Evolutionary conservation across 768 basidiomycete species (phyloP), one percentile per base, ranked within the genome.

Genomic region (Pholiota microspora): DNA sequence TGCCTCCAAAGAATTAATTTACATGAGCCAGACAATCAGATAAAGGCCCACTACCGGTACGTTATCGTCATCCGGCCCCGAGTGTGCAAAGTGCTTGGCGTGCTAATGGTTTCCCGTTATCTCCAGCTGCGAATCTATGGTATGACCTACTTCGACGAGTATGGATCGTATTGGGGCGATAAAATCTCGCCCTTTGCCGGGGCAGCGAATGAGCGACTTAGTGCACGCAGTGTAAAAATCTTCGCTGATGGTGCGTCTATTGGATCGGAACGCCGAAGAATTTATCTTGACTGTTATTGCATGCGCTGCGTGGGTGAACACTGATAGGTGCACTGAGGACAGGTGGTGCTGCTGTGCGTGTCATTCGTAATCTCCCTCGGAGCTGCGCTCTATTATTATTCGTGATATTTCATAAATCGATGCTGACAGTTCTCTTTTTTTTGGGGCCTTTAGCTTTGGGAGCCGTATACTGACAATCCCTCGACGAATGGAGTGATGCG

Each of bases 401-500:
- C n/a, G n/a, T n/a, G n/a, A n/a, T n/a, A n/a, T 23, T 16, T 27
- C 23, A 10, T 12, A 15, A 27, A 10, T n/a, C n/a, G 23, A 18
- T 21, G 13, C 38, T 45, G n/a, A 44, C 42, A 13, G 15, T 16
- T 0, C 2, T 50, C 36, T 10, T 48, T 32, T 23, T 53, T 29
- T 51, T 51, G 38, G 48, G 38, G 25, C n/a, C n/a, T 3, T 12
- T 29, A 89, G 88, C 75, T 97, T 34, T 79, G 88, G 50, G 88
- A 92, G 58, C 88, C 91, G 0, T 96, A 96, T 64, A 71, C 82
- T 2, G 89, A 94, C 67, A 85, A 88, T 61, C 88, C 89, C 10
- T 73, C 75, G 7, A 88, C 86, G n/a, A 80, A 73, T 21, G 94
- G 94, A 2, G 83, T 88, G 63, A 84, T 97, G 84, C 79, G 92